phyloP scores from a whole-genome alignment of 805 yeast genomes.

The Middelhovenomyces tepae region DNA sequence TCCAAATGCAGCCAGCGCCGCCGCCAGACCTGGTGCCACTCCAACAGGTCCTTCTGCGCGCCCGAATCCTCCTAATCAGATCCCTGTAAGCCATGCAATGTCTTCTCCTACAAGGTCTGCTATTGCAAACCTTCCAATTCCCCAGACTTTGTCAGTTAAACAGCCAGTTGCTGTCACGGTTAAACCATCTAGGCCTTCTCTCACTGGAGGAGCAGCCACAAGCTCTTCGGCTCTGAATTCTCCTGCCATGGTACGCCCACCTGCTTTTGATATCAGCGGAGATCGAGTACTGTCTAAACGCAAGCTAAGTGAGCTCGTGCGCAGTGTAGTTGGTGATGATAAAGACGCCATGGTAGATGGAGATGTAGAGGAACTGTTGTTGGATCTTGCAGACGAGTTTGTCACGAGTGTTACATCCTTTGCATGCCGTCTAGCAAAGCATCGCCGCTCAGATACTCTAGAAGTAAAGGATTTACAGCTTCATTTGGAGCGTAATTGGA shows the following conservation, averaged over 20 bases:
- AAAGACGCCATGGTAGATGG: slow-evolving; percentile 88
- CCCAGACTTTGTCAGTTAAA: slow-evolving; percentile 56
- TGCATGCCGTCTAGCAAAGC: slow-evolving; percentile 93
- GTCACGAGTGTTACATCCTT: slow-evolving; percentile 83
- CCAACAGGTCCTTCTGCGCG: slow-evolving; percentile 22
- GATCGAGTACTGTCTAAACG: slow-evolving; percentile 76
- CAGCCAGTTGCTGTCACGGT: slow-evolving; percentile 58
- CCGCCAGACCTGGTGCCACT: slow-evolving; percentile 3
- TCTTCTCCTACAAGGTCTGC: slow-evolving; percentile 21
- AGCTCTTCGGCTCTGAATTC: slow-evolving; percentile 61
- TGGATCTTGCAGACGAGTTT: slow-evolving; percentile 94
- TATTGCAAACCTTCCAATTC: slow-evolving; percentile 36
- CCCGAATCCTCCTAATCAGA: slow-evolving; percentile 29
- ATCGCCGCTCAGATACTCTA: slow-evolving; percentile 76
- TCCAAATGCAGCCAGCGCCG: slow-evolving; percentile 5
- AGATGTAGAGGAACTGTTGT: slow-evolving; percentile 79
- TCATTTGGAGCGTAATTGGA: slow-evolving; percentile 90
- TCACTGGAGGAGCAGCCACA: slow-evolving; percentile 76
- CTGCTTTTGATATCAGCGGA: slow-evolving; percentile 66
- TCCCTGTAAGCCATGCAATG: slow-evolving; percentile 29
- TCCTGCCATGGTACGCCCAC: slow-evolving; percentile 67
- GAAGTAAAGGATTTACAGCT: slow-evolving; percentile 87
- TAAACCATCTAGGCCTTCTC: slow-evolving; percentile 68
- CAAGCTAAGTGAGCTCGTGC: slow-evolving; percentile 78
- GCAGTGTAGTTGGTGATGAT: slow-evolving; percentile 63